Evolutionary conservation across 495 filamentous ascomycete genomes (phyloP).

Genomic region (Neurospora sp.): DNA sequence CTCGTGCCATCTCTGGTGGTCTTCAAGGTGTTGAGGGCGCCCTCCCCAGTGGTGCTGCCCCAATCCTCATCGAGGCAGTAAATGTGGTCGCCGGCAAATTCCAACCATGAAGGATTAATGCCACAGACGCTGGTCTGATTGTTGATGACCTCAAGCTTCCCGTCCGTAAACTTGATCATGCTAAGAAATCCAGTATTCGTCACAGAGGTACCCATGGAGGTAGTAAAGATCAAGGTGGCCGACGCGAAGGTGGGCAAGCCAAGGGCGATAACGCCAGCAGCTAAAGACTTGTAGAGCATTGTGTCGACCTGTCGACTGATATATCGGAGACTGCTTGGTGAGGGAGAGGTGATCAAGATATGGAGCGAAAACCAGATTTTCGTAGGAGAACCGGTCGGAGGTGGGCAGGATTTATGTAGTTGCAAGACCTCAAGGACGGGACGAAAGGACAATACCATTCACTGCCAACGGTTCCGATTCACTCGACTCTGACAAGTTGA

Average conservation of each 20-base stretch:
- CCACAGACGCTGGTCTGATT: conserved; percentile 25
- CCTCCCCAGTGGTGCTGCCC: conserved; percentile 16
- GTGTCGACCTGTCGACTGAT: background rate
- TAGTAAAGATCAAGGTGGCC: conserved; percentile 43
- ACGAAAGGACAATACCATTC: background rate
- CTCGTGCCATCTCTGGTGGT: conserved; percentile 18
- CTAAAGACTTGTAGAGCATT: conserved; percentile 5
- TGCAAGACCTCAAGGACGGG: background rate
- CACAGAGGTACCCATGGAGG: conserved; percentile 48
- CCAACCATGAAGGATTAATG: conserved; percentile 49
- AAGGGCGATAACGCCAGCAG: conserved; percentile 13
- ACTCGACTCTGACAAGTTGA: background rate
- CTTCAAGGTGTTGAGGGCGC: conserved; percentile 34
- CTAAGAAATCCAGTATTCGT: conserved; percentile 28
- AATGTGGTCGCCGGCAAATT: conserved; percentile 35
- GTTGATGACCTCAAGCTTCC: conserved; percentile 1
- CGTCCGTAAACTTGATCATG: conserved; percentile 1
- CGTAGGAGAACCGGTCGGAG: background rate
- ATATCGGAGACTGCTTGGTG: background rate
- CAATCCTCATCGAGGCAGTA: conserved; percentile 54
- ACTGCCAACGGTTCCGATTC: background rate
- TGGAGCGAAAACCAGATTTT: background rate
- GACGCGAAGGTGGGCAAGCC: conserved; percentile 21
- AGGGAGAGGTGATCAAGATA: background rate
- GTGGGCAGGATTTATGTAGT: background rate